A percentile compares a stretch with the other conserved stretches of the same genome.
Evolutionary conservation across 495 filamentous ascomycete genomes (phyloP).

Genomic region (Penicillium ochrochloron): DNA sequence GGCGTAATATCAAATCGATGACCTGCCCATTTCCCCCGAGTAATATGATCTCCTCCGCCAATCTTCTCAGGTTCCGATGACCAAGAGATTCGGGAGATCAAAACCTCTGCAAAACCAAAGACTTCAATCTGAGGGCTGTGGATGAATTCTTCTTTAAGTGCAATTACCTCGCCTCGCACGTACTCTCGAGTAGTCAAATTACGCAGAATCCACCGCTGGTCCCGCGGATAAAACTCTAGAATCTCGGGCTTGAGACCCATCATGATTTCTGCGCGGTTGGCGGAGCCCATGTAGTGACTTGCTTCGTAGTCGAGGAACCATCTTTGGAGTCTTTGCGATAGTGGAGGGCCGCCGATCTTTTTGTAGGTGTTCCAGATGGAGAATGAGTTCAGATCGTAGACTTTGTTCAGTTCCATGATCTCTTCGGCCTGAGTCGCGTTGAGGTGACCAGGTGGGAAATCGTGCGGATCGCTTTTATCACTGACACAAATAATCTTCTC

Average conservation of each 20-base stretch:
- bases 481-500: constrained; percentile 24
- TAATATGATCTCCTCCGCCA: constrained; percentile 8
- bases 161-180: constrained; percentile 24
- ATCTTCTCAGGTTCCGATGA: constrained; percentile 9
- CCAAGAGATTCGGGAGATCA: constrained; percentile 24
- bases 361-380: constrained; percentile 15
- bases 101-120: constrained; percentile 22
- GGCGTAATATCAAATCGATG: constrained; percentile 28
- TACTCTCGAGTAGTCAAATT: constrained; percentile 29
- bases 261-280: constrained; percentile 20
- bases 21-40: constrained; percentile 27
- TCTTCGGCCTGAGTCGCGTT: constrained; percentile 6
- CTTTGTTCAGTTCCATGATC: constrained; percentile 9
- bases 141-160: constrained; percentile 20
- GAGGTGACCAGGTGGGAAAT: constrained; percentile 15
- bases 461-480: constrained; percentile 12
- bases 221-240: constrained; percentile 22
- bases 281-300: constrained; percentile 14
- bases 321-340: constrained; percentile 17
- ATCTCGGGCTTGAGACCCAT: constrained; percentile 27
- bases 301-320: constrained; percentile 17
- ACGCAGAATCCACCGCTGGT: constrained; percentile 23
- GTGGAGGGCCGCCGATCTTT: constrained; percentile 11
- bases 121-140: constrained; percentile 27
- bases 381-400: constrained; percentile 9